Evolutionary conservation across 2,329 filamentous ascomycete genomes (phyloP), one percentile per base, ranked within the genome.

Genomic region (Pezicula neosporulosa): DNA sequence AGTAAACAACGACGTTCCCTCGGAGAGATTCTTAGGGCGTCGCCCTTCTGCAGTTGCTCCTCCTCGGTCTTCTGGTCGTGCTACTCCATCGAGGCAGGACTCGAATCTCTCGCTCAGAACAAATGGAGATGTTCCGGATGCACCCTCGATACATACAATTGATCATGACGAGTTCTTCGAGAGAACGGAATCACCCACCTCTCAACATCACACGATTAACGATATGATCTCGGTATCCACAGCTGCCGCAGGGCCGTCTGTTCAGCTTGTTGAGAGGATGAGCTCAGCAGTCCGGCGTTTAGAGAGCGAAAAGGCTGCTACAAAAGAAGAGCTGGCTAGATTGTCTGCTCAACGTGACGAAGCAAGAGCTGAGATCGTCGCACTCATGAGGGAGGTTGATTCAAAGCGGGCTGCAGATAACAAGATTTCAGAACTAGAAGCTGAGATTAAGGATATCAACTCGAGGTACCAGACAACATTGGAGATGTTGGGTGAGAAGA

Each of bases 401-500:
- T 77, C 77, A 28, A 86, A 86, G 65, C 81, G 82, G 57, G 72
- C 70, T 2, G 80, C 82, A 2, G 80, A 83, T 13, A 69, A 74
- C 48, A 82, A 78, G 53, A 79, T 91, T 0, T 73, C 76, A 18
- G 77, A 80, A 53, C 69, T 97, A 13, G 86, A 95, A 68, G 72
- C 70, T 43, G 81, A 90, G 60, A 74, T 96, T 46, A 73, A 72
- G 27, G 81, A 82, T 39, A 75, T 97, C 57, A 85, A 89, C 63
- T 76, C 82, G 56, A 79, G 93, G 62, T 96, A 97, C 67, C 85
- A 96, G 66, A 94, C 91, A 13, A 95, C 90, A 53, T 76, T 99
- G 48, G 92, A 97, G 73, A 86, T 97, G 83, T 73, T 99, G 51
- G 94, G 94, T 1, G 94, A 99, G 80, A 96, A 96, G 81, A 96